phyloP scores from a whole-genome alignment of 75 land plant genomes.

The Selaginella tamariscina region DNA sequence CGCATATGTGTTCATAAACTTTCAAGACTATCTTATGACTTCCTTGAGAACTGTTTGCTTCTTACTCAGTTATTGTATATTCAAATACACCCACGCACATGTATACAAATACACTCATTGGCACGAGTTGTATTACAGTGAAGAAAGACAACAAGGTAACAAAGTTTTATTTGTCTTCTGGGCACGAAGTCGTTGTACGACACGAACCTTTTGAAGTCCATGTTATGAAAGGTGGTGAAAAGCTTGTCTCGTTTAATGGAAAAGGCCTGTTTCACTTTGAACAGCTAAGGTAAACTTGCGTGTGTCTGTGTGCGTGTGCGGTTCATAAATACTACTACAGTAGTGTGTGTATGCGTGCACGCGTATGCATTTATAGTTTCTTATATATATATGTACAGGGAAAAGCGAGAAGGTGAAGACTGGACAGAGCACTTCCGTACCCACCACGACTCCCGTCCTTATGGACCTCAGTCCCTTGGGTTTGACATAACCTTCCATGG shows the following conservation, averaged over 20 bases:
- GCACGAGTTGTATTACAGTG: no score
- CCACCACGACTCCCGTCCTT: constrained; percentile 72
- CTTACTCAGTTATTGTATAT: no score
- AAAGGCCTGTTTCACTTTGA: constrained; percentile 90
- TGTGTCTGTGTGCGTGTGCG: no score
- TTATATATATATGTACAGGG: no score
- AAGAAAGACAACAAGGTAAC: constrained; percentile 17
- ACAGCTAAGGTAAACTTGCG: constrained; percentile 53
- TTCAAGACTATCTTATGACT: no score
- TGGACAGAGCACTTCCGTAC: constrained; percentile 76
- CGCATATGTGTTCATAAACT: no score
- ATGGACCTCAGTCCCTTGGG: constrained; percentile 84
- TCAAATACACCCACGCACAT: no score
- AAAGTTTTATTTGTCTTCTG: constrained; percentile 43
- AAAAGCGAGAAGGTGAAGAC: constrained; percentile 54
- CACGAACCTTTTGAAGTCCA: constrained; percentile 73
- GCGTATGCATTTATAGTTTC: no score
- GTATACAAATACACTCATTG: no score
- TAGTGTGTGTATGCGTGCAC: no score
- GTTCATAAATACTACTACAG: no score
- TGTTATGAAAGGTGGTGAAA: constrained; percentile 23
- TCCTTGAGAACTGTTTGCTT: no score
- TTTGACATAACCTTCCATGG: constrained; percentile 89
- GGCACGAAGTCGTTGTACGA: constrained; percentile 50
- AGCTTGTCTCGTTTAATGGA: constrained; percentile 59